Conservation (phyloP, 192 early-diverging fungal species). For the Coemansia sp. region DNA sequence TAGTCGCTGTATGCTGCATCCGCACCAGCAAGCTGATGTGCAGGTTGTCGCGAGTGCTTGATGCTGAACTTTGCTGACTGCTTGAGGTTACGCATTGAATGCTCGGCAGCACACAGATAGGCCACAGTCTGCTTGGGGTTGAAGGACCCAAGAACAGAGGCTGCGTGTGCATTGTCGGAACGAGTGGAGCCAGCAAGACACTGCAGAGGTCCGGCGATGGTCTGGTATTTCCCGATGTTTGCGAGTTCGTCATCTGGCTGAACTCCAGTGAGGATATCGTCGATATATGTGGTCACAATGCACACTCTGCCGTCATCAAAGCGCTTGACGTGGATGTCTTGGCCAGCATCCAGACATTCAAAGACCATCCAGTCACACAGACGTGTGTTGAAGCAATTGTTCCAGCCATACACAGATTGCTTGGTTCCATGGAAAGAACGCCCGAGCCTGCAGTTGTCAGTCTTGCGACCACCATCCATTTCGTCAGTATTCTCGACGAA, state of each 20-base stretch:
- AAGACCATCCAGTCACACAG: slow-evolving; percentile 2
- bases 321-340: neutral
- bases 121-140: neutral
- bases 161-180: neutral
- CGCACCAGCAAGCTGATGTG: neutral
- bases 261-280: neutral
- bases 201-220: slow-evolving; percentile 12
- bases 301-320: neutral
- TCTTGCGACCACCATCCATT: neutral
- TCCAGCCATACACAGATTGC: slow-evolving; percentile 8
- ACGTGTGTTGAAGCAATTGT: neutral
- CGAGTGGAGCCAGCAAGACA: slow-evolving; percentile 3
- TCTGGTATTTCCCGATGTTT: slow-evolving; percentile 3
- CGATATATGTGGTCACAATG: slow-evolving; percentile 1
- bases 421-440: slow-evolving; percentile 10
- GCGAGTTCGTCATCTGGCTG: slow-evolving; percentile 6
- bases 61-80: neutral
- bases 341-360: slow-evolving; percentile 1
- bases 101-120: neutral
- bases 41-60: neutral
- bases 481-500: slow-evolving; percentile 6
- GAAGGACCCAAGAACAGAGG: neutral
- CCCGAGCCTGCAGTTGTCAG: neutral
- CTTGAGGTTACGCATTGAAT: neutral
- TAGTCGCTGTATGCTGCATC: slow-evolving; percentile 5